phyloP scores from a whole-genome alignment of 148 eudicot species.

The Linanthus parryae region DNA sequence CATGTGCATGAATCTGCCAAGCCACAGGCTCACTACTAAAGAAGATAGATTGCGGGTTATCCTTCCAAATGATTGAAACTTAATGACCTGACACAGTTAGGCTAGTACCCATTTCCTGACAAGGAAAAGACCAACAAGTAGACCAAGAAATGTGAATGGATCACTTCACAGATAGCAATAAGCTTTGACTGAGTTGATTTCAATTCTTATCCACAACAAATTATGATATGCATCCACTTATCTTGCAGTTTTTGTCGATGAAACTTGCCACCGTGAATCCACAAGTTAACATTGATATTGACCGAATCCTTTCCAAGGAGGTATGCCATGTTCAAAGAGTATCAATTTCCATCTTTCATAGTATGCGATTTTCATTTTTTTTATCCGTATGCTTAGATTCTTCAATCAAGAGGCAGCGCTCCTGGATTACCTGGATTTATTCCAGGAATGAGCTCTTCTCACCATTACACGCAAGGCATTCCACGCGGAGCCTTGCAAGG shows the following conservation, averaged over 20 bases:
- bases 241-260: constrained; percentile 92
- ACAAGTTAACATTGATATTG: constrained; percentile 63
- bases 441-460: constrained; percentile 54
- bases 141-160: too few species aligned
- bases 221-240: constrained; percentile 3
- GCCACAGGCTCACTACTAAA: too few species aligned
- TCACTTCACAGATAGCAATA: too few species aligned
- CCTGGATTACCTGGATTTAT: constrained; percentile 44
- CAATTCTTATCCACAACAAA: neutral
- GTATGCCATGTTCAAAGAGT: constrained; percentile 29
- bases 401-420: constrained; percentile 40
- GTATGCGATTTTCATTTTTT: neutral
- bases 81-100: too few species aligned
- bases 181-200: neutral
- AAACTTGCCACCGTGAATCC: constrained; percentile 99
- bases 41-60: too few species aligned
- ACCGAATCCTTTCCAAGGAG: constrained; percentile 75
- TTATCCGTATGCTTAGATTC: constrained; percentile 33
- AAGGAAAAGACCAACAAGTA: too few species aligned
- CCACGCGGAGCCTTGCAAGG: constrained; percentile 40
- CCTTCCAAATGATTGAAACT: too few species aligned
- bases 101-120: too few species aligned
- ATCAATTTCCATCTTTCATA: too few species aligned
- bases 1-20: too few species aligned
- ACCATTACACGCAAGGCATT: constrained; percentile 36